A percentile compares a stretch with the other conserved stretches of the same genome.
Conservation (phyloP, 2,329 filamentous ascomycete genomes). For the Pseudohalonectria lignicola region DNA sequence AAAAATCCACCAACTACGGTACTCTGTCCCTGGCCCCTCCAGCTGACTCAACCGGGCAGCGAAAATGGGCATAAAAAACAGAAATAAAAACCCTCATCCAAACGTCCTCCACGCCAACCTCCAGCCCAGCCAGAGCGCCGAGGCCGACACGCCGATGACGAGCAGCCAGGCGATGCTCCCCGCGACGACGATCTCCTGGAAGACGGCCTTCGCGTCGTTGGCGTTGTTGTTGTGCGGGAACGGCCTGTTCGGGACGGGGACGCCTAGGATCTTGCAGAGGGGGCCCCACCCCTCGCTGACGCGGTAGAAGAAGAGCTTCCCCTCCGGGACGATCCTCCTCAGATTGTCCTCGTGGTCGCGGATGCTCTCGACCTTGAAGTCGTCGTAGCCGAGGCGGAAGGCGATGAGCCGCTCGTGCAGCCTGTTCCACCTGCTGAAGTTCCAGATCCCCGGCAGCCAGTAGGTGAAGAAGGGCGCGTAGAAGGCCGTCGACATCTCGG, state of each 20-base stretch:
- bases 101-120: neutral
- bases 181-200: neutral
- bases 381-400: slow-evolving; percentile 19
- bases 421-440: slow-evolving; percentile 18
- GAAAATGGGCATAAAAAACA: too few relatives aligned
- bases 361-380: slow-evolving; percentile 3
- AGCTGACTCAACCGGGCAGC: too few relatives aligned
- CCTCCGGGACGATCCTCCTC: slow-evolving; percentile 18
- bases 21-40: too few relatives aligned
- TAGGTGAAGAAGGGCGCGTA: slow-evolving; percentile 20
- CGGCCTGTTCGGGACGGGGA: slow-evolving; percentile 19
- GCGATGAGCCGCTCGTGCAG: slow-evolving; percentile 7
- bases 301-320: slow-evolving; percentile 22
- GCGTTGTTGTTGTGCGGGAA: slow-evolving; percentile 23
- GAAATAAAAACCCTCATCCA: too few relatives aligned
- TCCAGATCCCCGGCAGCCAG: slow-evolving; percentile 19
- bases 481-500: slow-evolving; percentile 20
- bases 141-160: neutral
- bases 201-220: neutral
- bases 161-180: neutral
- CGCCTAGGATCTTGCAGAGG: slow-evolving; percentile 20
- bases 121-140: neutral
- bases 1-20: too few relatives aligned
- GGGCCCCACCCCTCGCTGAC: slow-evolving; percentile 23
- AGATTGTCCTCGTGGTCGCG: slow-evolving; percentile 16